Conservation (phyloP, 2,329 filamentous ascomycete species). For the Epichloe aotearoae region DNA sequence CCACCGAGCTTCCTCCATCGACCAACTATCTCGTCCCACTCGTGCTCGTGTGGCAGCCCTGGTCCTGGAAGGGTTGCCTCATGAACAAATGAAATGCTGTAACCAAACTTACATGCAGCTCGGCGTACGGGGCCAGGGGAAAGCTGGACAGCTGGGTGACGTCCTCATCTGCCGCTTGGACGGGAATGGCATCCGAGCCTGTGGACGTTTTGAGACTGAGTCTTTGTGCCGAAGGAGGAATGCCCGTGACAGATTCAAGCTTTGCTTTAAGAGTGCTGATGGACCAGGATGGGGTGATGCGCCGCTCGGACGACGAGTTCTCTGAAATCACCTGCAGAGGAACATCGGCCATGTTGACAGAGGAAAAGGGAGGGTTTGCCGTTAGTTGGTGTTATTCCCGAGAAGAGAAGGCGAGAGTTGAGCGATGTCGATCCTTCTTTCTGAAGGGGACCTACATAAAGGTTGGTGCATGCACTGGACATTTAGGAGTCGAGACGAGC, state of each 20-base stretch:
- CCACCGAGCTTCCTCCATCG: not conserved
- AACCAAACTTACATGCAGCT: slow-evolving; percentile 57
- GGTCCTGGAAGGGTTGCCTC: slow-evolving; percentile 4
- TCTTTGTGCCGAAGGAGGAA: slow-evolving; percentile 67
- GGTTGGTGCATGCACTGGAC: not conserved
- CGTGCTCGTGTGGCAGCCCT: not conserved
- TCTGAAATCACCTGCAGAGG: slow-evolving; percentile 64
- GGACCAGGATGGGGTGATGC: slow-evolving; percentile 85
- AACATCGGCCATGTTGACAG: slow-evolving; percentile 49
- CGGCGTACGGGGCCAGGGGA: slow-evolving; percentile 59
- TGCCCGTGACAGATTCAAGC: slow-evolving; percentile 84
- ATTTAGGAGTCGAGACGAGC: not conserved
- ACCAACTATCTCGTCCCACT: not conserved
- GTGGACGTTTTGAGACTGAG: slow-evolving; percentile 53
- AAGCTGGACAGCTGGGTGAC: slow-evolving; percentile 49
- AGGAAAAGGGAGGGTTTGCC: not conserved
- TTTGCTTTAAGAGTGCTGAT: slow-evolving; percentile 73
- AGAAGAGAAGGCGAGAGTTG: not conserved
- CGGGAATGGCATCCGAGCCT: slow-evolving; percentile 43
- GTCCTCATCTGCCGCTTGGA: slow-evolving; percentile 65
- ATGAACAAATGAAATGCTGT: slow-evolving; percentile 9
- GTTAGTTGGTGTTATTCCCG: not conserved
- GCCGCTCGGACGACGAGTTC: slow-evolving; percentile 71
- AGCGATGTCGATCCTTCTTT: not conserved
- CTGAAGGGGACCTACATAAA: not conserved